Base-by-base conservation (phyloP, 1,139 yeast species). In the Yamadazyma diddensiae region DNA sequence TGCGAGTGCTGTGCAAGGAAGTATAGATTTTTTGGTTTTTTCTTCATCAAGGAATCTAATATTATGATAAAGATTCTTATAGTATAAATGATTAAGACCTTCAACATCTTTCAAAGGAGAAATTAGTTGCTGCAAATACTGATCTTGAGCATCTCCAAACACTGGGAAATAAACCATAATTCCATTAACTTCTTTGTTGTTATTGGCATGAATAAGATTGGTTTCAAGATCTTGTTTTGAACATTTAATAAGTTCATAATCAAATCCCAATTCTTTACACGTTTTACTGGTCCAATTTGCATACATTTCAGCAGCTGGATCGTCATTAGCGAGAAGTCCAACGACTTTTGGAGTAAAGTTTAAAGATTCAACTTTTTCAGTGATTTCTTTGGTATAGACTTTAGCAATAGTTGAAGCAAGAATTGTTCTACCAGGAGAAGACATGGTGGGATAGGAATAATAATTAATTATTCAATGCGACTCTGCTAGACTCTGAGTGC, bases 161-260 rank as follows among this genome's bases (percentile, higher is more conserved):
- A 92, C 97, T 1, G 98, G 98, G 73, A 90, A 92, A 59, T 92
- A 92, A n/a, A 92, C 92, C 88, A 92, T 88, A 45, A 92, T 92
- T 18, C 98, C 98, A 53, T 87, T 82, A 21, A 92, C 87, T 1
- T 57, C 49, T 34, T 74, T 78, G 50, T 90, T 94, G 20, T 70
- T 69, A 56, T 92, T 92, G 38, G 97, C 97, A 31, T 73, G 77
- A 35, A 88, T 74, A 40, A 92, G 77, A 19, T 79, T 81, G 43
- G 81, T 88, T 57, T 92, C 98, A 41, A 92, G 70, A 24, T 82
- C 84, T 47, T 92, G 95, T 56, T 84, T 86, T 45, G 75, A 78
- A 8, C 83, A 80, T 42, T 72, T 70, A 31, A 87, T 66, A 44
- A 94, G 65, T 53, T 88, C 92, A 55, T 87, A 92, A 20, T 74